phyloP scores from a whole-genome alignment of 2,329 filamentous ascomycete genomes.

The Alternaria atra region DNA sequence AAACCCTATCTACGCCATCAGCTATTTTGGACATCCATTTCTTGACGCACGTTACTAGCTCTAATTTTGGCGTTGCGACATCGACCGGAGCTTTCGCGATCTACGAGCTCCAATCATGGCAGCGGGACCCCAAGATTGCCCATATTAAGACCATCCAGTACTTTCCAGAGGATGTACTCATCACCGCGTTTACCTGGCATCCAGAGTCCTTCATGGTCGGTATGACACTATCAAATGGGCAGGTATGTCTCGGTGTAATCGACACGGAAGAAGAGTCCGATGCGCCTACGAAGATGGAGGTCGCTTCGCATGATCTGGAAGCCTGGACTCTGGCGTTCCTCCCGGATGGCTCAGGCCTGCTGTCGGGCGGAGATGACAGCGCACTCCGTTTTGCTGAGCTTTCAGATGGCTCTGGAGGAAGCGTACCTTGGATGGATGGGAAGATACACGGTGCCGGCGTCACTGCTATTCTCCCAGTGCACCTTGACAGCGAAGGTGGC shows the following conservation, averaged over 20 bases:
- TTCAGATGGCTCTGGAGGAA: slow-evolving; percentile 19
- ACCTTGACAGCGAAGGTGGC: slow-evolving; percentile 53
- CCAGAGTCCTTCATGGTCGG: slow-evolving; percentile 67
- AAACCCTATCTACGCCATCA: slow-evolving; percentile 70
- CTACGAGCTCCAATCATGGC: slow-evolving; percentile 59
- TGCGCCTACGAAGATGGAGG: slow-evolving; percentile 23
- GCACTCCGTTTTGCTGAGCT: slow-evolving; percentile 59
- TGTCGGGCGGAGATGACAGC: slow-evolving; percentile 81
- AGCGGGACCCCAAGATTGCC: slow-evolving; percentile 22
- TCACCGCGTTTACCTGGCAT: slow-evolving; percentile 79
- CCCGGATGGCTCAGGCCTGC: slow-evolving; percentile 56
- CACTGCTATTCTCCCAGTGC: slow-evolving; percentile 81
- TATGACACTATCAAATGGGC: slow-evolving; percentile 75
- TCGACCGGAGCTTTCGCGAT: slow-evolving; percentile 77
- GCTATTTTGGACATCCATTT: slow-evolving; percentile 90
- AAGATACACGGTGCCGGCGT: slow-evolving; percentile 82
- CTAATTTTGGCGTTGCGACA: slow-evolving; percentile 76
- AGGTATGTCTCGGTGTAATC: slow-evolving; percentile 57
- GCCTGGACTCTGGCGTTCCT: slow-evolving; percentile 77
- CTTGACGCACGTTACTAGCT: slow-evolving; percentile 57
- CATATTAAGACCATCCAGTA: slow-evolving; percentile 57
- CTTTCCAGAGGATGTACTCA: slow-evolving; percentile 67
- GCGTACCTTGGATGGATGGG: slow-evolving; percentile 57
- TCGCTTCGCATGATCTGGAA: slow-evolving; percentile 65
- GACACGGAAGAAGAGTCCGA: slow-evolving; percentile 38